Evolutionary conservation across 192 early-diverging fungal genomes (phyloP), one percentile per base, ranked within the genome.

Genomic region (Thoreauomyces humboldtii): DNA sequence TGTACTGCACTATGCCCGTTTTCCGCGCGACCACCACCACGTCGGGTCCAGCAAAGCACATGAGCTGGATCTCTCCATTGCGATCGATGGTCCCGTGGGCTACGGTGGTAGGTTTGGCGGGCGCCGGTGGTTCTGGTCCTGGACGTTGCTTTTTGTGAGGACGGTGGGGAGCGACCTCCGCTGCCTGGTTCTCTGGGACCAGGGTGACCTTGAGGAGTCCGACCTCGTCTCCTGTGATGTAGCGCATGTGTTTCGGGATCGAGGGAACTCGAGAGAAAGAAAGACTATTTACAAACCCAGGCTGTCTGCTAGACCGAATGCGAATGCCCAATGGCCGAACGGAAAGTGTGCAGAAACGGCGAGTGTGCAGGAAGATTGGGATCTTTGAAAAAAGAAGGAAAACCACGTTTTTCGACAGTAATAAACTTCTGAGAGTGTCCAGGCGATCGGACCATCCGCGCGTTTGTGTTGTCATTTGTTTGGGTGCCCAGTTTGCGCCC

Each of bases 161-260:
- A 17, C 50, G 50, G n/a, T 9, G n/a, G 22, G 47, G 7, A 9
- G 55, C 34, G 19, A 9, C 11, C 19, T 15, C 55, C 7, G 31
- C 3, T 24, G 7, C 15, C 0, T 37, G 24, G 46, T 50, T 33
- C 31, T 44, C 24, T 15, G 42, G 2, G 15, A 36, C 36, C 7
- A 24, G 24, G 24, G 50, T 64, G 1, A 53, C 27, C 37, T 70
- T 70, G 11, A 56, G 22, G 12, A 70, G 43, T 1, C 68, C 68
- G n/a, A 70, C 68, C 36, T 70, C 68, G 54, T 70, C 68, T 21
- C 68, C 60, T 34, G 68, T 70, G n/a, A 64, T 41, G 43, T 46
- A 70, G 12, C 61, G 21, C 60, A 70, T 65, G 43, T 1, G 11
- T 58, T 7, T 58, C n/a, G n/a, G n/a, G n/a, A n/a, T n/a, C n/a